phyloP scores from a whole-genome alignment of 495 filamentous ascomycete species.

The Aspergillus hancockii region DNA sequence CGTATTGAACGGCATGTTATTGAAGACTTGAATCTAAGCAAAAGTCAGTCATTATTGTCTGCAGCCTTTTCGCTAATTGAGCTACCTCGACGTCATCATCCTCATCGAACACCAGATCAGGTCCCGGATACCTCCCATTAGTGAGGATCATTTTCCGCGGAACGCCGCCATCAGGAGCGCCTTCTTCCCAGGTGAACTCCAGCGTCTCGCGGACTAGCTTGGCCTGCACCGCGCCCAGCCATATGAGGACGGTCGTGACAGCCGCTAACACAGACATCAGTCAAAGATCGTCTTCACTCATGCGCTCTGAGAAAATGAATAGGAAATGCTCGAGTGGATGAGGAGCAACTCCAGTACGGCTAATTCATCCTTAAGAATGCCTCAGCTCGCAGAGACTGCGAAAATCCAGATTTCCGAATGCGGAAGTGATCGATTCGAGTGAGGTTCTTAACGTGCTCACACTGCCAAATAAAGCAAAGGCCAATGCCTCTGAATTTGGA shows the following conservation, averaged over 20 bases:
- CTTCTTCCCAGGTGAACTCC: conserved; percentile 1
- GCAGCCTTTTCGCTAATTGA: background rate
- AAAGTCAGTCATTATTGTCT: background rate
- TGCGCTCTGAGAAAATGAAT: background rate
- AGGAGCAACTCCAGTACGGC: background rate
- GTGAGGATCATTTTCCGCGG: background rate
- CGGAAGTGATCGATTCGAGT: background rate
- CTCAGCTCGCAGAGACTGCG: background rate
- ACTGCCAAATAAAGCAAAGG: background rate
- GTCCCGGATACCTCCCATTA: background rate
- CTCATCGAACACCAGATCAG: conserved; percentile 1
- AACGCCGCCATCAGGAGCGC: background rate
- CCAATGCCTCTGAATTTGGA: too few relatives aligned
- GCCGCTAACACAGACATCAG: background rate
- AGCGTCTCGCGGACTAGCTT: conserved; percentile 2
- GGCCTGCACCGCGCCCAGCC: background rate
- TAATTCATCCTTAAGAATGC: background rate
- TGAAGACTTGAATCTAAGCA: background rate
- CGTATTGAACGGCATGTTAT: background rate
- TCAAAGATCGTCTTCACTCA: background rate
- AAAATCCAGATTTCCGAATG: background rate
- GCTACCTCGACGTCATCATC: background rate
- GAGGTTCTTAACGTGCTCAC: background rate
- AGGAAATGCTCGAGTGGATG: background rate
- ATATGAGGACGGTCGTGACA: background rate